Evolutionary conservation across 768 basidiomycete genomes (phyloP).

Genomic region (Gymnopilus junonius): DNA sequence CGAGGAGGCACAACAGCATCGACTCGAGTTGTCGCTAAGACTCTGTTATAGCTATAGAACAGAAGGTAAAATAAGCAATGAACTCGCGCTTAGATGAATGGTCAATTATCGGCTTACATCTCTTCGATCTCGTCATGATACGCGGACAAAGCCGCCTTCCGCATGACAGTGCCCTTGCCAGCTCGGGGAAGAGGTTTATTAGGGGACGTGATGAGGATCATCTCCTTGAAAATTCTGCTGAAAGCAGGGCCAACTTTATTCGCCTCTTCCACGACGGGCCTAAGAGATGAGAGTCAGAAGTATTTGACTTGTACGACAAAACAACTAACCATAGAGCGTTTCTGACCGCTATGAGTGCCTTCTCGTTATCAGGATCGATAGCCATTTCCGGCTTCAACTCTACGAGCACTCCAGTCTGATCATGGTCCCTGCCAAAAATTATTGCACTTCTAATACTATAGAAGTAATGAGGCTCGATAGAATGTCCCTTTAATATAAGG

Average conservation of each 20-base stretch:
- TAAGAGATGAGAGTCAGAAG: slow-evolving; percentile 20
- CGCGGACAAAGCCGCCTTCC: slow-evolving; percentile 42
- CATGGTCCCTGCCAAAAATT: slow-evolving; percentile 47
- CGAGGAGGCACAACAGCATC: slow-evolving; percentile 15
- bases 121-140: slow-evolving; percentile 52
- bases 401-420: slow-evolving; percentile 38
- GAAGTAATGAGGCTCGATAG: neutral
- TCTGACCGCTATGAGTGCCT: slow-evolving; percentile 28
- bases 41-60: slow-evolving; percentile 19
- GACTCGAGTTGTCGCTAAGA: slow-evolving; percentile 14
- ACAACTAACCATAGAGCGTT: slow-evolving; percentile 42
- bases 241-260: slow-evolving; percentile 46
- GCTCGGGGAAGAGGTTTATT: slow-evolving; percentile 46
- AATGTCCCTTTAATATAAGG: neutral
- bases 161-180: slow-evolving; percentile 52
- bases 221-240: slow-evolving; percentile 54
- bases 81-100: slow-evolving; percentile 7
- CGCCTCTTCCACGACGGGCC: slow-evolving; percentile 46
- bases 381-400: slow-evolving; percentile 31
- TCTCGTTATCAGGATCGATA: slow-evolving; percentile 30
- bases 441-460: slow-evolving; percentile 32
- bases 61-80: neutral
- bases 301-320: neutral
- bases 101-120: slow-evolving; percentile 34
- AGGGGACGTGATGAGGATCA: slow-evolving; percentile 47